Evolutionary conservation across 225 moss, liverwort and hornwort species (phyloP), one percentile per base, ranked within the genome.

Genomic region (Pseudoscleropodium purum): DNA sequence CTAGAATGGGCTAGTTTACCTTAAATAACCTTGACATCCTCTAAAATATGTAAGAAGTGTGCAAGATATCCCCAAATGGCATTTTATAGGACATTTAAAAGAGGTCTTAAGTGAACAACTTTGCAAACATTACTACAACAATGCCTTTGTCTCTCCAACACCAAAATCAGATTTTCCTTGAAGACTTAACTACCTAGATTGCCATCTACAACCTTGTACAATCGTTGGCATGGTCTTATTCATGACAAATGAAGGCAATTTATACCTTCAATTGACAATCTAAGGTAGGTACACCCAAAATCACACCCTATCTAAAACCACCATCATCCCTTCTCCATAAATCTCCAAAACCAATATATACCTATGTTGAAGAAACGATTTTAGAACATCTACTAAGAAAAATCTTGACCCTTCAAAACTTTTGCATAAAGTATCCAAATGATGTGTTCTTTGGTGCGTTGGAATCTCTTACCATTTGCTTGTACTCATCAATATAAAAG

Each of bases 281-380:
- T 57, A 39, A 29, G 5, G 16, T 26, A n/a, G 4, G 4, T 27
- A 18, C 26, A 59, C 17, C 18, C 59, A 7, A 43, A 59, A 59
- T 59, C 1, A 0, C 59, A 60, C 39, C 39, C 0, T 17, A 0
- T 57, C 57, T 57, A 79, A 79, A 57, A 7, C 2, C 2, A 0
- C 54, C 54, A 37, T 37, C 36, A 36, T 34, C 8, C 4, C 13
- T 15, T 0, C 7, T 7, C 24, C 10, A 54, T n/a, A n/a, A n/a
- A n/a, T 24, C 54, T 37, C 56, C n/a, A 54, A 56, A 56, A 26
- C 2, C 26, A 26, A 16, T 37, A 79, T 10, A 10, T 10, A 59
- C 18, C 57, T 39, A 59, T 12, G 12, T 17, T 39, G 27, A 59
- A 27, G 7, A 37, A 57, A 9, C 2, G 0, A 27, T 18, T 39